Evolutionary conservation across 1,284 basidiomycete genomes (phyloP), one percentile per base, ranked within the genome.

Genomic region (Fomitiporia mediterranea): DNA sequence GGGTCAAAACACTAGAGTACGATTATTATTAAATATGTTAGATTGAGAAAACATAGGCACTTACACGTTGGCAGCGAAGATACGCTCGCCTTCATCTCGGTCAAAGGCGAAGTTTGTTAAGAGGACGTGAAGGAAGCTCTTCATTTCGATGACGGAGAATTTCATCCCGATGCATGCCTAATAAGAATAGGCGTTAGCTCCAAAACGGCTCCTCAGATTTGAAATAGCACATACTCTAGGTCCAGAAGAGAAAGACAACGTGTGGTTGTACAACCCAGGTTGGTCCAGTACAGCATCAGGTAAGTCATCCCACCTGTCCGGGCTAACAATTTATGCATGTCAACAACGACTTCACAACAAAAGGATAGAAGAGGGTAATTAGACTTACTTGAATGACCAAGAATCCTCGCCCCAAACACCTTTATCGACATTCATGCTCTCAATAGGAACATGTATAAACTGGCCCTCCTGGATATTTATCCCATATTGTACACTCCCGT

Each of bases 131-230:
- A 90, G 65, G 64, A 91, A 84, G 1, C 79, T 77, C 70, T 91
- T 91, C 63, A 90, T 85, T 70, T 91, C 87, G 56, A 90, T 85
- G 66, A 89, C 72, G 11, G 89, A 86, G 67, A 91, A 89, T 28
- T 82, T 79, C 71, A 86, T 74, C 2, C 89, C 89, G 50, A 90
- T 87, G 65, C 89, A 91, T 1, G 87, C 83, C 89, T 91, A 53
- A 46, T 55, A 47, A 46, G 13, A n/a, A n/a, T n/a, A n/a, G n/a
- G n/a, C n/a, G n/a, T n/a, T n/a, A n/a, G n/a, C n/a, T n/a, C n/a
- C n/a, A 55, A 34, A 30, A 6, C 15, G 32, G 27, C n/a, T n/a
- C n/a, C n/a, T 15, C 11, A 43, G 49, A 51, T 42, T 38, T 3
- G 19, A 37, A 51, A 32, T 27, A 55, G 11, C 37, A 74, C 84